A percentile compares a stretch with the other conserved stretches of the same genome.
Conservation (phyloP, 495 filamentous ascomycete species). For the Hypoxylon lienhwacheense region DNA sequence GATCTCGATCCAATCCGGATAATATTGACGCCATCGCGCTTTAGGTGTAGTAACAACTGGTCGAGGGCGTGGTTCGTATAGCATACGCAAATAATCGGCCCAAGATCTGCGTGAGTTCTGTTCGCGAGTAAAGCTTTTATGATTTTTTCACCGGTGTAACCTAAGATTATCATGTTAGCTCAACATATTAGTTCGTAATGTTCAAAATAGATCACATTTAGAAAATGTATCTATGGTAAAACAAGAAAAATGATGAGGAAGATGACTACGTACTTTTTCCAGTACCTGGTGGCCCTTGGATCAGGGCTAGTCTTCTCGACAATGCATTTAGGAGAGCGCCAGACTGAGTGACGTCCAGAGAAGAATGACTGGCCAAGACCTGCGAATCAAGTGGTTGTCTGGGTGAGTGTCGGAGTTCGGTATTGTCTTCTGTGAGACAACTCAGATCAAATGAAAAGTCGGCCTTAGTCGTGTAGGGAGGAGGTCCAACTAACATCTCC, state of each 20-base stretch:
- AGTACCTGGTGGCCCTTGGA: slow-evolving; percentile 83
- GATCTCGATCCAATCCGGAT: slow-evolving; percentile 70
- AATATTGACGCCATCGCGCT: slow-evolving; percentile 59
- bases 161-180: slow-evolving; percentile 28
- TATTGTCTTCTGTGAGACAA: slow-evolving; percentile 47
- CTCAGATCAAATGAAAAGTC: slow-evolving; percentile 59
- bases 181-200: neutral
- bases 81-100: slow-evolving; percentile 67
- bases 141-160: slow-evolving; percentile 43
- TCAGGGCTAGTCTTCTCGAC: slow-evolving; percentile 59
- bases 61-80: slow-evolving; percentile 79
- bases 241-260: neutral
- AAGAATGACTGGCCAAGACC: slow-evolving; percentile 47
- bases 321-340: slow-evolving; percentile 59
- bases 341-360: slow-evolving; percentile 62
- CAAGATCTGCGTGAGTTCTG: slow-evolving; percentile 50
- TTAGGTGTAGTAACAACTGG: slow-evolving; percentile 67
- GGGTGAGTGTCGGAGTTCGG: slow-evolving; percentile 41
- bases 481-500: slow-evolving; percentile 47
- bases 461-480: slow-evolving; percentile 53
- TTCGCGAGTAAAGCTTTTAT: slow-evolving; percentile 66
- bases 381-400: slow-evolving; percentile 45
- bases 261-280: slow-evolving; percentile 58
- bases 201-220: too few relatives aligned
- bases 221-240: neutral